Conservation (phyloP, 2,329 filamentous ascomycete species). For the Beauveria australis region DNA sequence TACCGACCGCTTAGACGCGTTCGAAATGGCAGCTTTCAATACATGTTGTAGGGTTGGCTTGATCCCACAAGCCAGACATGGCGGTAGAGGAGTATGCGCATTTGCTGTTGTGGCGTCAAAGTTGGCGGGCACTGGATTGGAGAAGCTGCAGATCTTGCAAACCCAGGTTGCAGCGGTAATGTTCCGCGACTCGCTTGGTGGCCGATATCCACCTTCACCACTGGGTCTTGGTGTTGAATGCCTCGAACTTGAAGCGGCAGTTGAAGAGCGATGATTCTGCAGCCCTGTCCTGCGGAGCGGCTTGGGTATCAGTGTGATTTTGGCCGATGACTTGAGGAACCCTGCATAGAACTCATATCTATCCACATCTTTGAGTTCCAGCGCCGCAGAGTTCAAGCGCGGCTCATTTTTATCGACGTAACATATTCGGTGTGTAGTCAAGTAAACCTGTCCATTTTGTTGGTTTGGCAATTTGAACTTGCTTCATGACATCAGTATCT, state of each 20-base stretch:
- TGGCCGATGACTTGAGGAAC: conserved; percentile 90
- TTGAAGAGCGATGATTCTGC: conserved; percentile 39
- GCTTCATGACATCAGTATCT: conserved; percentile 26
- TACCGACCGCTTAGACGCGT: conserved; percentile 50
- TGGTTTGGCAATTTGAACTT: conserved; percentile 93
- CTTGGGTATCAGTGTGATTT: conserved; percentile 84
- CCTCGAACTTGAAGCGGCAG: conserved; percentile 37
- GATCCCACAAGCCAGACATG: conserved; percentile 89
- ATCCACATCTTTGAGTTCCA: conserved; percentile 88
- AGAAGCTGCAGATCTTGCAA: conserved; percentile 91
- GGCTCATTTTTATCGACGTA: conserved; percentile 89
- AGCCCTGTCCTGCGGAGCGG: conserved; percentile 58
- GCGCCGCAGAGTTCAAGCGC: conserved; percentile 70
- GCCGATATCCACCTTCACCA: conserved; percentile 33
- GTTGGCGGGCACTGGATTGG: conserved; percentile 85
- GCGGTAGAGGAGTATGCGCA: conserved; percentile 69
- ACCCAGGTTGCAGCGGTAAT: conserved; percentile 73
- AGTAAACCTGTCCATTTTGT: conserved; percentile 91
- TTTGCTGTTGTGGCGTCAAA: conserved; percentile 81
- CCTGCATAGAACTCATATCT: conserved; percentile 86
- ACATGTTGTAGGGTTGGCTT: conserved; percentile 78
- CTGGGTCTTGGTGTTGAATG: conserved; percentile 24
- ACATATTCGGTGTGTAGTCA: conserved; percentile 92
- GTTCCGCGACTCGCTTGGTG: conserved; percentile 18
- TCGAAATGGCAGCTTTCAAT: conserved; percentile 77